Percentiles rank a stretch among this genome's conserved stretches.
Evolutionary conservation across 2,329 filamentous ascomycete species (phyloP).

Genomic region (Microdochium bolleyi): DNA sequence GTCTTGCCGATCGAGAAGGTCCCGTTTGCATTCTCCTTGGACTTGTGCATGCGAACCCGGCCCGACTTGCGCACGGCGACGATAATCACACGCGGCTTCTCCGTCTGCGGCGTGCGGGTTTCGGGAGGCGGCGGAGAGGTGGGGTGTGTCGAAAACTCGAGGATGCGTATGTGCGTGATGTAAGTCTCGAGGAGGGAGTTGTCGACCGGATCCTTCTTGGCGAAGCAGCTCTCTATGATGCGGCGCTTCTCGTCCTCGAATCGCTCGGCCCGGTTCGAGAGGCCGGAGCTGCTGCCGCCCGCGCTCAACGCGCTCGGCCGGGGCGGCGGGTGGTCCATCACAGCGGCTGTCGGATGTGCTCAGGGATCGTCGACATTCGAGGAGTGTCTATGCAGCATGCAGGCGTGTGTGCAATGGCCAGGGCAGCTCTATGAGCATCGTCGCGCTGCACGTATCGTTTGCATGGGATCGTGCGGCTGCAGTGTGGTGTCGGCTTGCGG

Average conservation of each 20-base stretch:
- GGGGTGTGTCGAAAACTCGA: conserved; percentile 77
- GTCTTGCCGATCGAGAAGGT: conserved; percentile 97
- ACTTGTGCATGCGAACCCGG: conserved; percentile 91
- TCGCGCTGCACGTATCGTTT: not conserved
- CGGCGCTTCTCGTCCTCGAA: conserved; percentile 96
- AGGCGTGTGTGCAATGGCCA: not conserved
- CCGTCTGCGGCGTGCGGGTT: conserved; percentile 58
- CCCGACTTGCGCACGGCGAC: conserved; percentile 89
- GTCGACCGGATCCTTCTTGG: conserved; percentile 71
- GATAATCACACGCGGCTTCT: conserved; percentile 88
- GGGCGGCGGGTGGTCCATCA: not conserved
- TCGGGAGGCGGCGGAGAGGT: conserved; percentile 78
- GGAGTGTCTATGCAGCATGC: not conserved
- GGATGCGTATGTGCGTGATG: conserved; percentile 92
- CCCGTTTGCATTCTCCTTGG: conserved; percentile 87
- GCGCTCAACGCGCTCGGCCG: not conserved
- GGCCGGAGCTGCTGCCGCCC: conserved; percentile 11
- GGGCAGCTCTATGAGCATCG: not conserved
- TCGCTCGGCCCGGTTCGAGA: conserved; percentile 56
- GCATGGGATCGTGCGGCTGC: not conserved
- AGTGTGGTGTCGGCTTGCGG: not conserved
- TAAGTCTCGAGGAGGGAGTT: conserved; percentile 86
- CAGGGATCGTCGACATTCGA: not conserved
- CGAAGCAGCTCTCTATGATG: conserved; percentile 92
- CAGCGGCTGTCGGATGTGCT: not conserved